Evolutionary conservation across 2,329 filamentous ascomycete species (phyloP), one percentile per base, ranked within the genome.

Genomic region (Colletotrichum limetticola): DNA sequence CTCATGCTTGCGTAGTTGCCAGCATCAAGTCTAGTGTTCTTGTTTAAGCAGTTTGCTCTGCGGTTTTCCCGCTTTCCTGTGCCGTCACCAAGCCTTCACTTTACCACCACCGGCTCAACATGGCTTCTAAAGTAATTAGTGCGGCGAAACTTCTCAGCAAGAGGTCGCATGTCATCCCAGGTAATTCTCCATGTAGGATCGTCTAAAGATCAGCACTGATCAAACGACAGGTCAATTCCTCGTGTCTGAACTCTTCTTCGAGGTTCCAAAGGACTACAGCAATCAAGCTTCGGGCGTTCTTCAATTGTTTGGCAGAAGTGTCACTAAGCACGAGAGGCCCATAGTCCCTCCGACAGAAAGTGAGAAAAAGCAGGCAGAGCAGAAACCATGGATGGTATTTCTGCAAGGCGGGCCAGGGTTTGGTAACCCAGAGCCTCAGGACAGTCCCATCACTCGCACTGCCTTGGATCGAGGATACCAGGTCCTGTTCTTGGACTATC

Each of bases 381-480:
- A 84, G 67, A 88, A 87, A 76, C 90, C 90, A 9, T 91, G 87
- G 83, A 84, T 92, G 66, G 87, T 95, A 74, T 98, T 92, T 80
- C 88, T 97, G 16, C 93, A 97, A 84, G 96, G 96, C 75, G 96
- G 96, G 0, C 96, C 95, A 0, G 95, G 95, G 3, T 91, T 93
- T 78, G 91, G 93, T 74, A 95, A 94, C 79, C 86, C 89, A 6
- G 86, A 92, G 62, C 95, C 96, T 1, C 92, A 97, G 79, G 89
- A 93, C 71, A 90, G 91, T 74, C 86, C 91, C 8, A 89, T 95
- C 79, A 93, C 94, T n/a, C 88, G 91, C 37, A 85, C 88, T 35
- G 88, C 95, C 68, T 87, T 98, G 6, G 91, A 92, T 72, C 92
- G 92, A 74, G 95, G 95, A 19, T 98, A 98, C 79, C 94, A 97